These are phyloP conservation scores for Hypoxylon perforatum DNA, from an alignment of 495 filamentous ascomycete species.

Conservation along the genomic window DNA sequence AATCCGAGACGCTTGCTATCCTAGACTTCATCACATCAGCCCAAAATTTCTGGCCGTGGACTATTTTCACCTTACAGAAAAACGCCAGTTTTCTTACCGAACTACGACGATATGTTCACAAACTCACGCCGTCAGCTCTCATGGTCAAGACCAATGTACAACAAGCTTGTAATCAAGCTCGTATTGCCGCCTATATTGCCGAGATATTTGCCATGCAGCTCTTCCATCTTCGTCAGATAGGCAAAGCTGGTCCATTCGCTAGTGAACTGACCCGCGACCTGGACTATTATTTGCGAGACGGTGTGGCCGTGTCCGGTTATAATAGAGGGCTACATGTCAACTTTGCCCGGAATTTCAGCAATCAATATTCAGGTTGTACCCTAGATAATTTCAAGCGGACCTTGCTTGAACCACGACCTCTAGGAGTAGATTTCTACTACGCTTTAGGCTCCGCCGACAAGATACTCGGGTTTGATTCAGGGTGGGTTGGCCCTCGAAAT, in stretches of 20 bases:
- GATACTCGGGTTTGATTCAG: conserved; percentile 77
- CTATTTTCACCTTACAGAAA: conserved; percentile 77
- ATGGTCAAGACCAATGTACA: conserved; percentile 57
- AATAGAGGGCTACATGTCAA: conserved; percentile 87
- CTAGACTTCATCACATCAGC: conserved; percentile 86
- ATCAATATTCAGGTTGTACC: conserved; percentile 74
- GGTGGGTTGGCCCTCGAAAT: conserved; percentile 74
- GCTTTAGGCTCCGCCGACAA: conserved; percentile 76
- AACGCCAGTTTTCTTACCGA: conserved; percentile 76
- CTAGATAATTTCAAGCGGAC: conserved; percentile 83
- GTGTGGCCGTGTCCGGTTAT: conserved; percentile 78
- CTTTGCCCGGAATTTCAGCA: conserved; percentile 84
- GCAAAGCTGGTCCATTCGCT: conserved; percentile 69
- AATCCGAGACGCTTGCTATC: conserved; percentile 73
- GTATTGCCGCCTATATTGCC: conserved; percentile 82
- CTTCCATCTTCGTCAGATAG: conserved; percentile 79
- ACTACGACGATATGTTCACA: conserved; percentile 75
- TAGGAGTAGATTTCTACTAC: conserved; percentile 85
- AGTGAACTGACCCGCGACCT: conserved; percentile 77
- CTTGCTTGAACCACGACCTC: conserved; percentile 64
- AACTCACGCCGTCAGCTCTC: conserved; percentile 62
- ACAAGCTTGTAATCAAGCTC: conserved; percentile 68
- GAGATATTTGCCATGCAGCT: conserved; percentile 93
- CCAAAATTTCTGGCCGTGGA: conserved; percentile 94
- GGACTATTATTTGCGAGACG: conserved; percentile 78